A percentile compares a stretch with the other conserved stretches of the same genome.
These are phyloP conservation scores for Mucor racemosus DNA, from an alignment of 371 early-diverging fungal species.

Conservation along the genomic window DNA sequence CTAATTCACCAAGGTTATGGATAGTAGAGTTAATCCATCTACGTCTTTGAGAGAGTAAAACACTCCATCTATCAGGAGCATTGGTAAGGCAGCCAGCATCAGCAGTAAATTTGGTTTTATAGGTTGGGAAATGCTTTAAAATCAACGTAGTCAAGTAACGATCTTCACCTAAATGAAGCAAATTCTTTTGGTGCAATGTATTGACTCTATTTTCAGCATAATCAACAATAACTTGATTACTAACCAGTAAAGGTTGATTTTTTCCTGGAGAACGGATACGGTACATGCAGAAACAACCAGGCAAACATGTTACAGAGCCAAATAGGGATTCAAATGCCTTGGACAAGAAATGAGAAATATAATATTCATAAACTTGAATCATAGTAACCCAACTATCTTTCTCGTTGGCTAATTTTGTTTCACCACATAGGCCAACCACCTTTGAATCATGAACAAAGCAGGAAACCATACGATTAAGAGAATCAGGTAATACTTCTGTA, in stretches of 20 bases:
- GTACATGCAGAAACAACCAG: slow-evolving; percentile 96
- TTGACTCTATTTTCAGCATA: slow-evolving; percentile 94
- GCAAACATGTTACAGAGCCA: slow-evolving; percentile 95
- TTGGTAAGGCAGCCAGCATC: slow-evolving; percentile 93
- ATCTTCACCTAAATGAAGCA: slow-evolving; percentile 80
- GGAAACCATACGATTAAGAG: slow-evolving; percentile 83
- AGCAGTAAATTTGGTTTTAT: slow-evolving; percentile 93
- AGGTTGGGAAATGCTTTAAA: slow-evolving; percentile 96
- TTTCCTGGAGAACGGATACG: slow-evolving; percentile 53
- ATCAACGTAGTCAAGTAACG: slow-evolving; percentile 96
- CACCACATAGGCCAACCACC: slow-evolving; percentile 91
- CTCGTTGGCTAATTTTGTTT: slow-evolving; percentile 88
- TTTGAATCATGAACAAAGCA: slow-evolving; percentile 85
- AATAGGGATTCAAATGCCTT: slow-evolving; percentile 99
- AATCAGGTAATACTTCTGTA: slow-evolving; percentile 80
- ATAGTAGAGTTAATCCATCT: slow-evolving; percentile 98
- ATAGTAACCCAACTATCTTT: slow-evolving; percentile 94
- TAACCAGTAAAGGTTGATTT: slow-evolving; percentile 63
- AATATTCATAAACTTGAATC: slow-evolving; percentile 99
- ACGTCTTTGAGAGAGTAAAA: slow-evolving; percentile 93
- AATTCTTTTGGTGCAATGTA: slow-evolving; percentile 95
- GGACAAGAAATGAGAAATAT: slow-evolving; percentile 96
- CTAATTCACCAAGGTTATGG: slow-evolving; percentile 91
- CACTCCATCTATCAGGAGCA: slow-evolving; percentile 93
- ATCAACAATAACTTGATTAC: slow-evolving; percentile 86